phyloP scores from a whole-genome alignment of 495 filamentous ascomycete species.

The Neurospora sp. region DNA sequence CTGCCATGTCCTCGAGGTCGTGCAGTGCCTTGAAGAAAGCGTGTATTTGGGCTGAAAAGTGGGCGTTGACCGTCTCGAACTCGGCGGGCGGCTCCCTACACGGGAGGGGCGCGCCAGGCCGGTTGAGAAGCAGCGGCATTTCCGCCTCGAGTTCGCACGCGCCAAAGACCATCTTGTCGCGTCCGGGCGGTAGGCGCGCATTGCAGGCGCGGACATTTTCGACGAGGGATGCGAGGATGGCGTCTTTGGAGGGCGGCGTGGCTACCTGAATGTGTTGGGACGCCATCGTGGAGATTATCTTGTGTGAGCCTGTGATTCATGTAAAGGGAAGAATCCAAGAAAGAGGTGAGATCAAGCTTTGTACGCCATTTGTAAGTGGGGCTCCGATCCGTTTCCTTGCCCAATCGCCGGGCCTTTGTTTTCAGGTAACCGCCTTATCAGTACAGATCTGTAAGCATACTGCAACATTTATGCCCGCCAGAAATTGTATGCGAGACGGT shows the following conservation, averaged over 20 bases:
- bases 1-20: conserved; percentile 10
- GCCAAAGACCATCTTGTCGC: background rate
- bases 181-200: background rate
- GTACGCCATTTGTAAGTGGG: too few species aligned
- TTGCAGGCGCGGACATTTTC: background rate
- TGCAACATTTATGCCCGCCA: too few species aligned
- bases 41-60: conserved; percentile 20
- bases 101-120: conserved; percentile 8
- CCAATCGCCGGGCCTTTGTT: too few species aligned
- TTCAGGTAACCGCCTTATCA: too few species aligned
- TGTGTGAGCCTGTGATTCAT: background rate
- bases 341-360: background rate
- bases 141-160: conserved; percentile 2
- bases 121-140: conserved; percentile 20
- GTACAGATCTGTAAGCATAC: too few species aligned
- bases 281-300: background rate
- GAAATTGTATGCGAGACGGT: too few species aligned
- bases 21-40: conserved; percentile 15
- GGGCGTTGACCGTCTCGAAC: conserved; percentile 15
- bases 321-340: background rate
- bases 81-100: conserved; percentile 15
- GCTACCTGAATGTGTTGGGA: background rate
- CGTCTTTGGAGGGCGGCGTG: background rate
- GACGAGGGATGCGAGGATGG: background rate
- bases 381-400: too few species aligned